Base-by-base conservation (phyloP, 164 flowering plant species). In the Chloranthus sessilifolius region DNA sequence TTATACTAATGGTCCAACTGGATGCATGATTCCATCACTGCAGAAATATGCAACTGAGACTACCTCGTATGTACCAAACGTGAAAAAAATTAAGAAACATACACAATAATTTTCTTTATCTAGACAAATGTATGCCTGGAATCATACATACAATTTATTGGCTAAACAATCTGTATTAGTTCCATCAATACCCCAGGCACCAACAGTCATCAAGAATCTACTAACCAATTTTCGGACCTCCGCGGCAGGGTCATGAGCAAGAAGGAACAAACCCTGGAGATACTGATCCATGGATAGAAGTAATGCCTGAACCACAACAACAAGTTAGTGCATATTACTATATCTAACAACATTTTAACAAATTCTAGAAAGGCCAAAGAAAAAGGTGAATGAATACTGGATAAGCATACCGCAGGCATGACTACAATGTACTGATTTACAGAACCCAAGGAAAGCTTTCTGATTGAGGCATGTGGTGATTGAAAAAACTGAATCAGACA, bases 181-280 rank as follows among this genome's bases (percentile, higher is more conserved):
- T n/a, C 10, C 38, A 46, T 47, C 27, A 7, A 23, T 17, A 9
- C n/a, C 34, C 44, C 5, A 51, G n/a, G 2, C 4, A 19, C 4
- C 25, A 25, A 28, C 16, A 8, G 28, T 11, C 30, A 38, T 3
- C 4, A 14, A 26, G 20, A 51, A 51, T 16, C 9, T 42, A 56
- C 82, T 72, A 49, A 89, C 99, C 96, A 94, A 62, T 69, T 94
- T 94, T 55, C 97, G 85, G 50, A 94, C 97, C 47, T 94, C 99
- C 37, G 90, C 49, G 45, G 79, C 39, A 50, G 88, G 70, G 48
- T 94, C 99, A 68, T 80, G 62, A 24, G 97, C 87, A 49, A 89
- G 95, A 64, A 67, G 61, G 74, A 94, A 94, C 70, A 94, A 73
- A 57, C 99, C 99, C 53, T 89, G 97, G 43, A 89, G 89, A 55